Percentiles rank a stretch among this genome's conserved stretches.
These are phyloP conservation scores for Polymyxa betae DNA, from an alignment of 208 protist species.

Conservation along the genomic window DNA sequence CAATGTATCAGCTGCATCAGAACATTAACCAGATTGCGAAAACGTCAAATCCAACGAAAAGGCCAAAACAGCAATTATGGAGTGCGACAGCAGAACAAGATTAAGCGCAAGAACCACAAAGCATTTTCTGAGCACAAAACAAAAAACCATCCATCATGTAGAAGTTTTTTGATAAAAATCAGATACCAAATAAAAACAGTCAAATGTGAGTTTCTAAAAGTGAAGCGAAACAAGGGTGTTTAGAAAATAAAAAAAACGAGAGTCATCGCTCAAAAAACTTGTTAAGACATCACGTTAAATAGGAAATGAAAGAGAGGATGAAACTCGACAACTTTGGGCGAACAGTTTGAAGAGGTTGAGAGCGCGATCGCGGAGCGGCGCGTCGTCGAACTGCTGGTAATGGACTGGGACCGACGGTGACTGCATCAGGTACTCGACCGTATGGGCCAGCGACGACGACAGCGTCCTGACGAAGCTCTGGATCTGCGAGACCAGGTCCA, in stretches of 20 bases:
- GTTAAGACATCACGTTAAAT: too few species aligned
- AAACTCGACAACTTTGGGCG: neutral
- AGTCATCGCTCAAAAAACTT: too few species aligned
- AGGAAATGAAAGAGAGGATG: neutral
- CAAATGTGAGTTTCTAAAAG: too few species aligned
- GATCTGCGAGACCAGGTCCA: constrained; percentile 50
- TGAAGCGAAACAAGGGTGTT: too few species aligned
- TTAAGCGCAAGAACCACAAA: too few species aligned
- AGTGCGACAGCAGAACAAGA: neutral
- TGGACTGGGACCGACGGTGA: neutral
- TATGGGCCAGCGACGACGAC: constrained; percentile 47
- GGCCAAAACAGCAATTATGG: neutral
- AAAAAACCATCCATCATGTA: too few species aligned
- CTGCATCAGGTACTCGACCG: constrained; percentile 33
- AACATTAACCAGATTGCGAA: neutral
- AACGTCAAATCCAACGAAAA: neutral
- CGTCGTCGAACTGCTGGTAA: constrained; percentile 33
- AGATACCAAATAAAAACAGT: too few species aligned
- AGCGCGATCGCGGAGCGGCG: neutral
- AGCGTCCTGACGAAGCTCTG: constrained; percentile 48
- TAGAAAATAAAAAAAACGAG: too few species aligned
- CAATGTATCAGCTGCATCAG: constrained; percentile 23
- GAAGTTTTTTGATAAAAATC: too few species aligned
- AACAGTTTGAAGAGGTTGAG: constrained; percentile 45
- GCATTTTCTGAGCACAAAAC: too few species aligned